Conservation (phyloP, 495 filamentous ascomycete genomes). For the Neurospora sp. region DNA sequence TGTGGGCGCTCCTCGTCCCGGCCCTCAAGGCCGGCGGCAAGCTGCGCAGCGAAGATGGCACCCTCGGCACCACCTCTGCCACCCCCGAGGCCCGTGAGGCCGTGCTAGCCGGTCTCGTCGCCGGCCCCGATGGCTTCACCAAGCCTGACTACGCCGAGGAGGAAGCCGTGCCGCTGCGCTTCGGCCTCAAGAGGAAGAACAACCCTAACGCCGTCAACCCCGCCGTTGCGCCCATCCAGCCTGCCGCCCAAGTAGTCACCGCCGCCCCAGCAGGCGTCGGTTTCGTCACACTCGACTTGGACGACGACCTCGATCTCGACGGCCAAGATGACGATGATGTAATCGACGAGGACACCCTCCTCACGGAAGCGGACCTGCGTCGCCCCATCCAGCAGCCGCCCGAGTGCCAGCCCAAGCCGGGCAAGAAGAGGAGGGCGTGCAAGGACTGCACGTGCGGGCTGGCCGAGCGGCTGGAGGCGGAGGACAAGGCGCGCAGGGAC, state of each 20-base stretch:
- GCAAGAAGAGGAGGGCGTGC: slow-evolving; percentile 83
- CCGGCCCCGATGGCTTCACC: slow-evolving; percentile 49
- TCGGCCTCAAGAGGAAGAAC: slow-evolving; percentile 58
- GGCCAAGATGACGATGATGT: slow-evolving; percentile 64
- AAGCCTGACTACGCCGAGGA: slow-evolving; percentile 61
- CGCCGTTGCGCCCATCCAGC: slow-evolving; percentile 17
- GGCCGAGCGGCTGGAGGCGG: slow-evolving; percentile 63
- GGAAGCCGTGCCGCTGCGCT: slow-evolving; percentile 58
- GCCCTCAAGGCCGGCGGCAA: slow-evolving; percentile 63
- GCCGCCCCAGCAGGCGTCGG: slow-evolving; percentile 50
- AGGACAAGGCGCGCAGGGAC: slow-evolving; percentile 61
- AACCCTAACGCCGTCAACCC: slow-evolving; percentile 5
- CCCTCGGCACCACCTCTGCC: slow-evolving; percentile 35
- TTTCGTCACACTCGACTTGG: slow-evolving; percentile 50
- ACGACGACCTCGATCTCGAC: slow-evolving; percentile 53
- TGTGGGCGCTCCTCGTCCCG: slow-evolving; percentile 56
- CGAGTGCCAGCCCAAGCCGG: slow-evolving; percentile 72
- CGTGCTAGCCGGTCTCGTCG: slow-evolving; percentile 69
- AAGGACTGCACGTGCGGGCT: slow-evolving; percentile 97
- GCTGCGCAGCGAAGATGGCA: slow-evolving; percentile 58
- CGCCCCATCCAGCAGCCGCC: slow-evolving; percentile 62
- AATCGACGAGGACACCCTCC: slow-evolving; percentile 80
- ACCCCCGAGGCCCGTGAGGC: slow-evolving; percentile 53
- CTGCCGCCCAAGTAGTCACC: slow-evolving; percentile 13
- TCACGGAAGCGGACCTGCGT: slow-evolving; percentile 72